Conservation (phyloP, 331 rosid genomes). For the Malus hybrid region DNA sequence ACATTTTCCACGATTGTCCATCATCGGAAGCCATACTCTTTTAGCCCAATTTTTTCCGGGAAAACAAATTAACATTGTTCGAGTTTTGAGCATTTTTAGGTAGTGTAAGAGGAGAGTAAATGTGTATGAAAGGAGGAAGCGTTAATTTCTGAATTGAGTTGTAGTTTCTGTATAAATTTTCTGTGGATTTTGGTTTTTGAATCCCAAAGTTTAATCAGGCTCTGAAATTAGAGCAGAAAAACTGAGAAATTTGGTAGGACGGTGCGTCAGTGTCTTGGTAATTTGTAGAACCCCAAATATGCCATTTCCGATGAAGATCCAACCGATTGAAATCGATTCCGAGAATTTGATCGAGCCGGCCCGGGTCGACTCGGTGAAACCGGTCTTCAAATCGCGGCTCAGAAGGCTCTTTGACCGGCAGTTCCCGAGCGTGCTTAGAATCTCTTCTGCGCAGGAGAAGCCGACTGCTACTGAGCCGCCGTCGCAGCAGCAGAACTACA, state of each 20-base stretch:
- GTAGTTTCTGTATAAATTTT: background rate
- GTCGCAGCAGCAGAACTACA: background rate
- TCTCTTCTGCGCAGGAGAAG: slow-evolving; percentile 54
- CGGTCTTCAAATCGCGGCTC: slow-evolving; percentile 69
- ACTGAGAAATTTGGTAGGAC: slow-evolving; percentile 2
- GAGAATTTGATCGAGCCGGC: slow-evolving; percentile 33
- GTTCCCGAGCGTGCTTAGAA: slow-evolving; percentile 49
- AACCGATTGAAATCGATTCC: slow-evolving; percentile 67
- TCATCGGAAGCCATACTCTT: slow-evolving; percentile 21
- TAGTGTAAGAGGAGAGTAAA: slow-evolving; percentile 6
- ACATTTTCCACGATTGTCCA: slow-evolving; percentile 61
- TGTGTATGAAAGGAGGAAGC: slow-evolving; percentile 3
- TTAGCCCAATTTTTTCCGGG: slow-evolving; percentile 18
- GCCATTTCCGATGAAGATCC: slow-evolving; percentile 79
- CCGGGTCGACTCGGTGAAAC: slow-evolving; percentile 56
- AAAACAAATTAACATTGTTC: background rate
- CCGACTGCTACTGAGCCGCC: slow-evolving; percentile 22
- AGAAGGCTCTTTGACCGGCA: slow-evolving; percentile 72
- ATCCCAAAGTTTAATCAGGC: slow-evolving; percentile 11
- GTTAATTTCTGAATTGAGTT: background rate
- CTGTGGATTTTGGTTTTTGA: slow-evolving; percentile 13
- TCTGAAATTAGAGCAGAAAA: slow-evolving; percentile 12
- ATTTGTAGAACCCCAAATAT: background rate
- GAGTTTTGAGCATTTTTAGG: background rate
- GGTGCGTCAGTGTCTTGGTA: background rate